Base-by-base conservation (phyloP, 768 basidiomycete genomes). In the Goffeauzyma gilvescens region DNA sequence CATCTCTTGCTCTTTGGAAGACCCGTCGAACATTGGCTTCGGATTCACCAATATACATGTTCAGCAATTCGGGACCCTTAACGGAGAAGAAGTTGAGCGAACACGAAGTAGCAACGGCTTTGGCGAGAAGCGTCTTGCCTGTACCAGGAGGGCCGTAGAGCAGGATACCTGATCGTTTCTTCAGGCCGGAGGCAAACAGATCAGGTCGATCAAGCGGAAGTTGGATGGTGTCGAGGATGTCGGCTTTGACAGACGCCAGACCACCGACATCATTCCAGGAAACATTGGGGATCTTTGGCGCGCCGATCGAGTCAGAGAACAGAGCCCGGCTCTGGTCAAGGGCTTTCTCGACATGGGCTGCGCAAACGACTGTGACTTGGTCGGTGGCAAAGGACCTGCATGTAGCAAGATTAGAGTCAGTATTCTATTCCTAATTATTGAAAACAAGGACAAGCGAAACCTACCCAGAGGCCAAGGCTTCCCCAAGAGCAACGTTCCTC, bases 41-140 rank as follows among this genome's bases (percentile, higher is more conserved):
- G 5, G 90, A 96, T 73, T 98, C 93, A 76, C 93, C 93, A 67
- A 98, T 96, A 87, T 93, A 98, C 90, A 96, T 96, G 5, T 89
- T 98, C 32, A 96, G 76, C 32, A 95, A 72, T 67, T 95, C 93
- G 49, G 90, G 90, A 51, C 93, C 90, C 78, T 98, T 98, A 54
- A 93, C 76, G n/a, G 85, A 89, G 66, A 95, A 80, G 65, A 95
- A 93, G 61, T 93, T 93, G 51, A 93, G 71, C 20, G 85, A 79
- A 60, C 81, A 93, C 2, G 85, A 84, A 1, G 87, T 93, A 18
- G 89, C 89, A 30, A 95, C 87, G 9, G 89, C 89, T 64, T 95
- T 95, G 7, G 89, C 89, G 34, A 95, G 73, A 6, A 95, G 65
- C 0, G 89, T 95, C 63, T 95, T 95, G 2, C 89, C 89, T 2